Percentiles rank a stretch among this genome's conserved stretches.
Evolutionary conservation across 345 rosid genomes (phyloP).

Genomic region (Ceriops tagal): DNA sequence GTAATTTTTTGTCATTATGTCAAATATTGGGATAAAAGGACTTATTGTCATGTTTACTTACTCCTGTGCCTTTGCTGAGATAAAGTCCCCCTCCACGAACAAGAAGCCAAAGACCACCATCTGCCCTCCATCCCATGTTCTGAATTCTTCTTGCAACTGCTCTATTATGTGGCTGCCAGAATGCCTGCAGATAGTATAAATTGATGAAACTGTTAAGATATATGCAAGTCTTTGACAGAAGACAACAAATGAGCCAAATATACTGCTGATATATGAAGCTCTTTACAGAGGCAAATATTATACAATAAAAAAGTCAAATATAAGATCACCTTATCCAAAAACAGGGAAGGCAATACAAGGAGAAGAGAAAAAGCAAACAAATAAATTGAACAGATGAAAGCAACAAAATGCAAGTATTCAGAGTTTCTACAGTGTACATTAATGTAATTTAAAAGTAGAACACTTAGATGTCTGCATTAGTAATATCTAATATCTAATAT

Average conservation of each 20-base stretch:
- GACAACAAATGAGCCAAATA: neutral
- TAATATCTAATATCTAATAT: no score
- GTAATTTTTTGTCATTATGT: constrained; percentile 1
- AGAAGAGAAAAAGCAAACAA: neutral
- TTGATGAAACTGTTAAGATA: neutral
- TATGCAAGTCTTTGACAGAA: neutral
- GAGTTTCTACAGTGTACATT: neutral
- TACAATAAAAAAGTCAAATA: no score
- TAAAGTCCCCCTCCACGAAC: constrained; percentile 97
- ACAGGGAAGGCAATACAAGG: no score
- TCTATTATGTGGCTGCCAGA: constrained; percentile 99
- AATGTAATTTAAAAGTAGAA: neutral
- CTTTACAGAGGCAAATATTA: no score
- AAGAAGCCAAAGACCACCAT: constrained; percentile 99
- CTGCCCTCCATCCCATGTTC: constrained; percentile 99
- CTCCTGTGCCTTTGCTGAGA: constrained; percentile 95
- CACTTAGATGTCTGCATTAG: neutral
- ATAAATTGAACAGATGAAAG: neutral
- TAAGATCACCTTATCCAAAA: no score
- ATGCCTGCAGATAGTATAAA: constrained; percentile 47
- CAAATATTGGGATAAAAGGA: neutral
- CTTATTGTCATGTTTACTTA: constrained; percentile 29
- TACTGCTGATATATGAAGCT: no score
- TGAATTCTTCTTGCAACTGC: constrained; percentile 93
- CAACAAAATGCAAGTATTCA: neutral